Base-by-base conservation (phyloP, 371 early-diverging fungal genomes). In the Apophysomyces ossiformis region DNA sequence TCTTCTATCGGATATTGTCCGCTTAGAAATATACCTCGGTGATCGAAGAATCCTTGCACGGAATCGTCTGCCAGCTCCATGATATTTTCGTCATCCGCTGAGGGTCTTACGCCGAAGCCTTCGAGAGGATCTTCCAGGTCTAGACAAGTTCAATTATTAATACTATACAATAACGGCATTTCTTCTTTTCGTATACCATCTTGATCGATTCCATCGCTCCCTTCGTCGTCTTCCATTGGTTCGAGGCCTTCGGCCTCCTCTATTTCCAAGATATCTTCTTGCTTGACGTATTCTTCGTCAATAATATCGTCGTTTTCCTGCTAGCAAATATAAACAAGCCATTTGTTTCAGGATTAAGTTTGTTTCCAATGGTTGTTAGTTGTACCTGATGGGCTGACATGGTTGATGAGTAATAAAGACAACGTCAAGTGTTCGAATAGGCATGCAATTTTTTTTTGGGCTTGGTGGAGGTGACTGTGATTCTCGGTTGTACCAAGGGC, bases 11-110 rank as follows among this genome's bases (percentile, higher is more conserved):
- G 5, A 13, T 41, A 41, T 5, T 15, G 41, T 61, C 36, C n/a
- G 36, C 6, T 3, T 46, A 12, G 7, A 47, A 13, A 36, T 21
- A 60, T 83, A 92, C 93, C 88, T 76, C 89, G 87, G 76, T 97
- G 97, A 26, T 84, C 87, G 67, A 96, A 95, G 77, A 97, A 97
- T 7, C 95, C 97, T 78, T 94, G 95, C 0, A 95, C 87, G 7
- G 95, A 94, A 71, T 98, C 96, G 71, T 96, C 96, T 36, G 85
- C 89, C 18, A 95, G 71, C 58, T 90, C 89, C 58, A 88, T 66
- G 71, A 87, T 82, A 21, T 82, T 81, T 26, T 86, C 86, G 46
- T 85, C 87, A 37, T 82, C 87, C 18, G 78, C 85, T 18, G 73
- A 69, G 8, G 66, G 71, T 76, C 81, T 72, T 7, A 76, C 50